Percentiles rank a stretch among this genome's conserved stretches.
phyloP scores from a whole-genome alignment of 176 grass and related monocot species.

The Triticum monococcum region DNA sequence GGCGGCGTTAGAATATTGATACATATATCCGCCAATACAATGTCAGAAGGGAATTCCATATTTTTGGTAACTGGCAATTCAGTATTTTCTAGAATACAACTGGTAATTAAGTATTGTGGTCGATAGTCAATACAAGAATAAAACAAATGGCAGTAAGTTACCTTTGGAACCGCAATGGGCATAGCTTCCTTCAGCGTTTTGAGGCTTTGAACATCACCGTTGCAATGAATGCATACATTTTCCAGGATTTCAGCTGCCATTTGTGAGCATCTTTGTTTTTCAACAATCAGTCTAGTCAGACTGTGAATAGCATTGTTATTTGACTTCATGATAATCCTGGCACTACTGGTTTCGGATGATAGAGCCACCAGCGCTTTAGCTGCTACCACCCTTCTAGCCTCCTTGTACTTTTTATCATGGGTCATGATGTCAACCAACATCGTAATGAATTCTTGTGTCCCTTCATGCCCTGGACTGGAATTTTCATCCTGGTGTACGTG shows the following conservation, averaged over 20 bases:
- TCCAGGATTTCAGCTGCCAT: neutral
- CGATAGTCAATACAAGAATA: no score
- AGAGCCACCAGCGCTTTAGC: neutral
- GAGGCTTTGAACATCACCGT: neutral
- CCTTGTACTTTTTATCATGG: neutral
- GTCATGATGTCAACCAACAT: neutral
- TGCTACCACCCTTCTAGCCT: neutral
- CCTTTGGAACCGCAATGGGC: neutral
- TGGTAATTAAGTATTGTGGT: no score
- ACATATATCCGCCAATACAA: no score
- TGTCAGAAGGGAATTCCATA: no score
- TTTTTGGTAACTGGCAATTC: no score
- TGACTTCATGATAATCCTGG: neutral
- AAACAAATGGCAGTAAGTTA: neutral
- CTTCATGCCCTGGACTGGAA: no score
- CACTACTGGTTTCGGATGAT: neutral
- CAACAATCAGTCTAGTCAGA: neutral
- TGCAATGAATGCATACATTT: neutral
- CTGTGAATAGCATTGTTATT: neutral
- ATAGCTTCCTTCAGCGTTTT: neutral
- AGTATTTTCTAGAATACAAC: no score
- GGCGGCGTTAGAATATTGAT: no score
- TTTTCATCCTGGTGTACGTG: neutral
- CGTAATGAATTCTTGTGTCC: neutral
- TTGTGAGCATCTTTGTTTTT: neutral